Conservation (phyloP, 331 rosid species). For the Dryas integrifolia region DNA sequence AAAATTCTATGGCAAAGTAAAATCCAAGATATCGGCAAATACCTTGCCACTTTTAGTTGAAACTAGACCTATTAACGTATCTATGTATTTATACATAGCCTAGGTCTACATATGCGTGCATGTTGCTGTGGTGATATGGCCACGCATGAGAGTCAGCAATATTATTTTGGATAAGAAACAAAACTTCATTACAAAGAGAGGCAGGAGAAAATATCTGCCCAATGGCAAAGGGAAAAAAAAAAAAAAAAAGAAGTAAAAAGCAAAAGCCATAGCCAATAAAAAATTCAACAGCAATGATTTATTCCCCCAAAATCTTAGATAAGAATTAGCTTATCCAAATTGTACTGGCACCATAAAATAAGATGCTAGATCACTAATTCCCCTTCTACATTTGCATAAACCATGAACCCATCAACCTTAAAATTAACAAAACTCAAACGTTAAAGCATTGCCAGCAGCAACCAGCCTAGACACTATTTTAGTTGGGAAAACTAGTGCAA, state of each 20-base stretch:
- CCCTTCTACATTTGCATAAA: neutral
- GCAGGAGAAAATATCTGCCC: neutral
- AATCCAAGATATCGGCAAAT: neutral
- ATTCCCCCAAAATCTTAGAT: neutral
- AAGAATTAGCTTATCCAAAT: neutral
- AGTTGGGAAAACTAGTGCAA: slow-evolving; percentile 3
- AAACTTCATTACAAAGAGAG: neutral
- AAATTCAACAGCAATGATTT: neutral
- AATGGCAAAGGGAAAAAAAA: neutral
- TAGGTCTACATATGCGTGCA: too few relatives aligned
- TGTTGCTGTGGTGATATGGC: too few relatives aligned
- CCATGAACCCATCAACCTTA: neutral
- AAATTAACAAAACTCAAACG: neutral
- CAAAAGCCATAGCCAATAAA: too few relatives aligned
- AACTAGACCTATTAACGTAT: neutral
- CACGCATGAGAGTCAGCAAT: too few relatives aligned
- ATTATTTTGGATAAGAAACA: neutral
- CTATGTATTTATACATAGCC: neutral
- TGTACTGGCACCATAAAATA: neutral
- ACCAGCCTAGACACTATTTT: neutral
- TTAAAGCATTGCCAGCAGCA: slow-evolving; percentile 6
- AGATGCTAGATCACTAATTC: neutral
- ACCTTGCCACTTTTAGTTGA: neutral
- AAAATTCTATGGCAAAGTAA: neutral
- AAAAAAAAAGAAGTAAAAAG: neutral